These are phyloP conservation scores for Corchorus olitorius DNA, from an alignment of 345 rosid genomes.

Conservation along the genomic window DNA sequence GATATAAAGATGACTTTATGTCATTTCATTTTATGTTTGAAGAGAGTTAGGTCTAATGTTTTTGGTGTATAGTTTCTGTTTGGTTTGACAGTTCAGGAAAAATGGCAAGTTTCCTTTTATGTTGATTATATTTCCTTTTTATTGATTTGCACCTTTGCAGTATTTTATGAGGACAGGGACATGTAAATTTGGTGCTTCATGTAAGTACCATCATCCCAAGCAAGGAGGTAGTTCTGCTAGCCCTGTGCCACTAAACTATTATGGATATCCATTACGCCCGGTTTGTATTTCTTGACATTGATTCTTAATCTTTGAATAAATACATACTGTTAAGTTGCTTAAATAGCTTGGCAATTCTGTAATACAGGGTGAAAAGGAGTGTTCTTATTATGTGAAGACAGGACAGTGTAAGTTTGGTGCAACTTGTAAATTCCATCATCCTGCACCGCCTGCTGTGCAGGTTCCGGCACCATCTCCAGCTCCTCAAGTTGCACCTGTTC, in stretches of 20 bases:
- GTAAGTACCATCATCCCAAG: slow-evolving; percentile 93
- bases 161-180: slow-evolving; percentile 84
- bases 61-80: background rate
- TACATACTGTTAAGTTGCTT: slow-evolving; percentile 12
- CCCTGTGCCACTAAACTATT: slow-evolving; percentile 55
- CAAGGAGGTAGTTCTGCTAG: slow-evolving; percentile 62
- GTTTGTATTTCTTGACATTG: slow-evolving; percentile 46
- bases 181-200: slow-evolving; percentile 91
- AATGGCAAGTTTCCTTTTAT: slow-evolving; percentile 1
- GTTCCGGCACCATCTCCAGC: slow-evolving; percentile 51
- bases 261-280: slow-evolving; percentile 87
- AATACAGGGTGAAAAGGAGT: slow-evolving; percentile 87
- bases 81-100: slow-evolving; percentile 11
- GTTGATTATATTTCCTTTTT: slow-evolving; percentile 1
- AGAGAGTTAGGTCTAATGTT: background rate
- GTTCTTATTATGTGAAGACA: slow-evolving; percentile 83
- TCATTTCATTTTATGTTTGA: slow-evolving; percentile 7
- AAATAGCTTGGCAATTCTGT: slow-evolving; percentile 9
- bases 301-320: background rate
- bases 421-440: slow-evolving; percentile 90
- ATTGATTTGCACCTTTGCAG: slow-evolving; percentile 44
- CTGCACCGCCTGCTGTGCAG: slow-evolving; percentile 56
- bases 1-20: background rate
- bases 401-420: slow-evolving; percentile 89
- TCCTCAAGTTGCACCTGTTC: slow-evolving; percentile 51